Evolutionary conservation across 331 rosid genomes (phyloP), one percentile per base, ranked within the genome.

Genomic region (Pyrus hybrid): DNA sequence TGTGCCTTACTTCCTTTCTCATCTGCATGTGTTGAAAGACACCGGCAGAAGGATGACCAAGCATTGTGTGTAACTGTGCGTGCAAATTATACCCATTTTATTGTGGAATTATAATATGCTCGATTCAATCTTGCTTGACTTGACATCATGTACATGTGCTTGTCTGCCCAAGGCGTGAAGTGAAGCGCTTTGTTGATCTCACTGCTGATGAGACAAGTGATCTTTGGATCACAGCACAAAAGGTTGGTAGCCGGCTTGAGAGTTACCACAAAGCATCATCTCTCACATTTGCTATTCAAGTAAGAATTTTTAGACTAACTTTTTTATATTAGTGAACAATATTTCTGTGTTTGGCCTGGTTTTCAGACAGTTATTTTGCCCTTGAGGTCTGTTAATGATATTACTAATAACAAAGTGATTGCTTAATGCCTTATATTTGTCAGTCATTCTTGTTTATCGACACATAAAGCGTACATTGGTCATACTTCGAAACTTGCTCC

Each of bases 141-240:
- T 93, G 82, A 86, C 94, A 23, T 73, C 74, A 67, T 80, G 68
- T 81, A 91, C 97, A 94, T 76, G 98, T 94, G 80, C 97, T 94
- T 41, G 80, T 94, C 80, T 90, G 95, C 79, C 96, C 98, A 26
- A 91, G 87, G 87, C 96, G 96, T n/a, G 97, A 91, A 85, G 97
- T 87, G 63, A 91, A 90, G 72, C 95, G 98, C 61, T 89, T 93
- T 35, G 74, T 67, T 70, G 99, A 94, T 86, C 96, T 94, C 81
- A 83, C 95, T 67, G 82, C 74, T 57, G 93, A 92, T 16, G 97
- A 94, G 87, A 90, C 93, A 74, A 82, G 80, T 79, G 97, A 94
- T 83, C 77, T 94, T 43, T 94, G 99, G 99, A 82, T 92, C 63
- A 79, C 96, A 18, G 97, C 97, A 51, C 96, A 90, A 72, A 91